A percentile compares a stretch with the other conserved stretches of the same genome.
Conservation (phyloP, 352 stramenopile species). For the Phytophthora syringae region DNA sequence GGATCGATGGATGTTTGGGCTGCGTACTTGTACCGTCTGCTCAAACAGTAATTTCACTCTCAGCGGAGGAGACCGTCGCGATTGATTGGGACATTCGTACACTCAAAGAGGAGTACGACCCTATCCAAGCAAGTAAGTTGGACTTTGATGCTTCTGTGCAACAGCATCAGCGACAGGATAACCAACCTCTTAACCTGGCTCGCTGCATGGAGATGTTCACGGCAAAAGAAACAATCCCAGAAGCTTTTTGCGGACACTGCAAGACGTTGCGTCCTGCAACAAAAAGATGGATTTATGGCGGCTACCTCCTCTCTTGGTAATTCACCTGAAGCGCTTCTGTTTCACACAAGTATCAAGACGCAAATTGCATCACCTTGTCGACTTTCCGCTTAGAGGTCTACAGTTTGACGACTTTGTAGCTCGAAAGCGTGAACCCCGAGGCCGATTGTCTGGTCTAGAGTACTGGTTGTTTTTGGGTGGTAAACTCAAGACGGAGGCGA, state of each 20-base stretch:
- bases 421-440: conserved; percentile 52
- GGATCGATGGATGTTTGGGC: conserved; percentile 86
- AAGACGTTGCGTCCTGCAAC: conserved; percentile 92
- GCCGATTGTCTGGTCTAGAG: conserved; percentile 54
- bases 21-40: conserved; percentile 79
- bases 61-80: conserved; percentile 82
- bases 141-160: conserved; percentile 72
- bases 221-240: conserved; percentile 77
- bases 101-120: conserved; percentile 88
- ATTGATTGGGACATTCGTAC: conserved; percentile 92
- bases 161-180: conserved; percentile 71
- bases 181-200: conserved; percentile 80
- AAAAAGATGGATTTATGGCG: conserved; percentile 98
- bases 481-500: conserved; percentile 48
- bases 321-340: conserved; percentile 99
- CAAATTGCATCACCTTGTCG: conserved; percentile 97
- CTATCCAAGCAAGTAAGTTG: conserved; percentile 84
- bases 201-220: conserved; percentile 91
- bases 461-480: conserved; percentile 85
- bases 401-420: conserved; percentile 88
- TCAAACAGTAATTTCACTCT: conserved; percentile 47
- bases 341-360: conserved; percentile 92
- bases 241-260: conserved; percentile 85
- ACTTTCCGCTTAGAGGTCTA: conserved; percentile 95
- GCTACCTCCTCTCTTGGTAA: conserved; percentile 97